These are phyloP conservation scores for Tilletia setariae DNA, from an alignment of 1,284 basidiomycete species.

Conservation along the genomic window DNA sequence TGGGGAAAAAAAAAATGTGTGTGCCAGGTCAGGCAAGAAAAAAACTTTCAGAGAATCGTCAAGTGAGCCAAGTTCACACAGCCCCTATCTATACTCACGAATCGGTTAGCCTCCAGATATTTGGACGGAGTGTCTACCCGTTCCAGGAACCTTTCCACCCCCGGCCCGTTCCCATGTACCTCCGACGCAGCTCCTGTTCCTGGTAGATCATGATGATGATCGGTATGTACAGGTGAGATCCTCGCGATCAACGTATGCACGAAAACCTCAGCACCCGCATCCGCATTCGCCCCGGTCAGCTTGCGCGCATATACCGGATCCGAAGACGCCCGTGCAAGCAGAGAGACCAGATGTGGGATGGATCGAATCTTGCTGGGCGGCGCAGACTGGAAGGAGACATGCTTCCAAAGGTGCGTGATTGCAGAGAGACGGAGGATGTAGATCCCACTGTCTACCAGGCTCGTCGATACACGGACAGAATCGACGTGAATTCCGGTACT, in stretches of 20 bases:
- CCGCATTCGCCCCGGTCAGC: background rate
- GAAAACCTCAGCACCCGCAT: background rate
- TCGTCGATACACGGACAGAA: constrained; percentile 24
- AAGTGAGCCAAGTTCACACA: too few species aligned
- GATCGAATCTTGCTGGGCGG: constrained; percentile 9
- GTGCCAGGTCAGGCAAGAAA: background rate
- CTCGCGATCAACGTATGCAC: constrained; percentile 1
- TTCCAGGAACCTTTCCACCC: constrained; percentile 63
- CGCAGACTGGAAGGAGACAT: background rate
- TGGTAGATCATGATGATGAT: background rate
- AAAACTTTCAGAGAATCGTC: background rate
- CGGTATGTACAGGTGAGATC: background rate
- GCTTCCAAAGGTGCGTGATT: constrained; percentile 35
- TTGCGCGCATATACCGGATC: background rate
- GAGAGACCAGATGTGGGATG: background rate
- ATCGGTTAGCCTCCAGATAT: constrained; percentile 78
- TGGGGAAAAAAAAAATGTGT: too few species aligned
- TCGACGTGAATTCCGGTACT: background rate
- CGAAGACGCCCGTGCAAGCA: background rate
- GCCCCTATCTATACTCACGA: constrained; percentile 58
- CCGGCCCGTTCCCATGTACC: background rate
- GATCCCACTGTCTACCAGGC: constrained; percentile 46
- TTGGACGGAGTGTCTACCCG: constrained; percentile 78
- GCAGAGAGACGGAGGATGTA: constrained; percentile 43
- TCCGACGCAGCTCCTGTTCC: background rate